Evolutionary conservation across 345 rosid species (phyloP), one percentile per base, ranked within the genome.

Genomic region (Triadica sebifera): DNA sequence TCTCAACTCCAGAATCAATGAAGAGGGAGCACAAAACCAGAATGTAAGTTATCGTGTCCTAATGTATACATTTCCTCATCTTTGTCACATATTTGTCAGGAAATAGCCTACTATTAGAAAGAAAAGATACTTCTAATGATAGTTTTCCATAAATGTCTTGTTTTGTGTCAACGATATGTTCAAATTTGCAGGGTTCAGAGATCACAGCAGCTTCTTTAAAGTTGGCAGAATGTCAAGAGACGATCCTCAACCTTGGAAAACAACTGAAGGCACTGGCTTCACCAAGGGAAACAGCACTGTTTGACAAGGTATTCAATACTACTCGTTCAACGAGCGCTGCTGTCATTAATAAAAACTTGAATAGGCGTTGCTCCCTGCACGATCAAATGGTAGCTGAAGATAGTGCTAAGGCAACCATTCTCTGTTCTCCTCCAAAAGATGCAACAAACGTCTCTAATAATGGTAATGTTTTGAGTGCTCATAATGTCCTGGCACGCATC

Each of bases 191-290:
- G 97, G 91, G 83, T 38, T 89, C 86, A 83, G 93, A 90, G 80
- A 84, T 87, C 64, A 74, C 84, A 37, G 88, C 90, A 75, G 98
- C 91, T 66, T 87, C 91, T n/a, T 86, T 84, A 56, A 91, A 90
- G 86, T 75, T 93, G 77, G 93, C 96, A 50, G 98, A 89, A 84
- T 93, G 97, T 78, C 96, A 90, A 85, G 97, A 93, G 50, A 91
- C 98, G 56, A 89, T 91, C 63, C 78, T 88, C 66, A 87, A 86
- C 82, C 82, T 91, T 34, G 87, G 94, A 68, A 95, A 84, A 72
- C 96, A 95, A 78, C 79, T 92, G 24, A 95, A 88, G 87, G 96
- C 93, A 10, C 74, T 89, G 73, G 85, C 88, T 57, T 75, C 90
- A 29, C 89, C 88, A 20, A 75, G 82, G 39, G 90, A 87, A 72